Percentiles rank a stretch among this genome's conserved stretches.
These are phyloP conservation scores for Coemansia javaensis DNA, from an alignment of 192 early-diverging fungal species.

Conservation along the genomic window DNA sequence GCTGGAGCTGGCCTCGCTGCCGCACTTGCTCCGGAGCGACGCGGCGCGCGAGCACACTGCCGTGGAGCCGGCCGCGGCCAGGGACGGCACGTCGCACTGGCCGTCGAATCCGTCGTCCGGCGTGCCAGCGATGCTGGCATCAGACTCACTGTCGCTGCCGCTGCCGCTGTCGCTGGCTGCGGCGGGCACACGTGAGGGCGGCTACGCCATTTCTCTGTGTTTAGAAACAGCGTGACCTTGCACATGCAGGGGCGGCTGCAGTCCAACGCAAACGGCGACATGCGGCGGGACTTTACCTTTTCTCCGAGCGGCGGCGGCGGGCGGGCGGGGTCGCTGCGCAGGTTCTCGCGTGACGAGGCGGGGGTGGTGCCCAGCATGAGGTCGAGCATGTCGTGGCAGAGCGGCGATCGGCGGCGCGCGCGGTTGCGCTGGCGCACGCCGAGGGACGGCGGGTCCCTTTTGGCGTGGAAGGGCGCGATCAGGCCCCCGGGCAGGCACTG, in stretches of 20 bases:
- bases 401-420: constrained; percentile 45
- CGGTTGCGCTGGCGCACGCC: too few species aligned
- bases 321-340: not conserved
- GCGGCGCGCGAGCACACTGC: constrained; percentile 40
- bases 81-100: constrained; percentile 12
- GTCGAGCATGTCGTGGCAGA: constrained; percentile 47
- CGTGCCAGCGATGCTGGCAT: constrained; percentile 8
- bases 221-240: too few species aligned
- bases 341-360: constrained; percentile 42
- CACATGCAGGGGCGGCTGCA: too few species aligned
- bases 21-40: constrained; percentile 27
- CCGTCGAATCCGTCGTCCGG: constrained; percentile 42
- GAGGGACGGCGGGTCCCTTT: too few species aligned
- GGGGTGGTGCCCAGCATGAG: constrained; percentile 43
- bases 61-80: constrained; percentile 22
- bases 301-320: too few species aligned
- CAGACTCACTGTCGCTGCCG: constrained; percentile 16
- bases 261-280: too few species aligned
- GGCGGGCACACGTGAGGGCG: too few species aligned
- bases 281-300: too few species aligned
- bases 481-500: too few species aligned
- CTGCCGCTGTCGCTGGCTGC: constrained; percentile 1
- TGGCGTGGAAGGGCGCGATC: constrained; percentile 31
- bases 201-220: too few species aligned
- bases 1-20: constrained; percentile 26